Evolutionary conservation across 345 rosid species (phyloP).

Genomic region (Citrus maxima): DNA sequence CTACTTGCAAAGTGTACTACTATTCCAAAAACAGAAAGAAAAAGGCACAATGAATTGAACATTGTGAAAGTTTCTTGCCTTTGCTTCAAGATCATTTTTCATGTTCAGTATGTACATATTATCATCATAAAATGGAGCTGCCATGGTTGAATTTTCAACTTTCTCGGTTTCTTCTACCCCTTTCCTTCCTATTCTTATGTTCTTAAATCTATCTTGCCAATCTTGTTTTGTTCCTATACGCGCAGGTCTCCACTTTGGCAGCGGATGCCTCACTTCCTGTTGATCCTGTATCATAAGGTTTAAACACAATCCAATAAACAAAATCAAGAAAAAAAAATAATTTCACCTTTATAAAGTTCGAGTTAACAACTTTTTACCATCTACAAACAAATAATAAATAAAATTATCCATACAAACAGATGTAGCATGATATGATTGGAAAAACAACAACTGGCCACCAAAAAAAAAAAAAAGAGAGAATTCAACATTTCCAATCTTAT

Average conservation of each 20-base stretch:
- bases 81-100: conserved; percentile 73
- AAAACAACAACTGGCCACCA: too few relatives aligned
- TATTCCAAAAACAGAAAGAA: not conserved
- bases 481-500: not conserved
- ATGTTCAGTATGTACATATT: conserved; percentile 54
- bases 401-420: not conserved
- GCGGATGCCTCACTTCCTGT: conserved; percentile 49
- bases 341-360: not conserved
- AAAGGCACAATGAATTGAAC: not conserved
- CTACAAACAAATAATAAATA: not conserved
- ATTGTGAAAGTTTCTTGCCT: conserved; percentile 41
- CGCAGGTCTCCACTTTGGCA: conserved; percentile 55
- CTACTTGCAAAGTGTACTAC: not conserved
- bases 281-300: conserved; percentile 37
- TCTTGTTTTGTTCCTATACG: conserved; percentile 63
- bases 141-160: conserved; percentile 59
- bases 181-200: conserved; percentile 63
- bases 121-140: conserved; percentile 65
- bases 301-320: conserved; percentile 1
- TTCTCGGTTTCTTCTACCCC: conserved; percentile 59
- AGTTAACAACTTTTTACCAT: not conserved
- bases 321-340: not conserved
- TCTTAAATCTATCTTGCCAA: conserved; percentile 80
- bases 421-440: not conserved
- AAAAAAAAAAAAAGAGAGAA: too few relatives aligned